Evolutionary conservation across 768 basidiomycete species (phyloP).

Genomic region (Gloeopeniophorella convolvens): DNA sequence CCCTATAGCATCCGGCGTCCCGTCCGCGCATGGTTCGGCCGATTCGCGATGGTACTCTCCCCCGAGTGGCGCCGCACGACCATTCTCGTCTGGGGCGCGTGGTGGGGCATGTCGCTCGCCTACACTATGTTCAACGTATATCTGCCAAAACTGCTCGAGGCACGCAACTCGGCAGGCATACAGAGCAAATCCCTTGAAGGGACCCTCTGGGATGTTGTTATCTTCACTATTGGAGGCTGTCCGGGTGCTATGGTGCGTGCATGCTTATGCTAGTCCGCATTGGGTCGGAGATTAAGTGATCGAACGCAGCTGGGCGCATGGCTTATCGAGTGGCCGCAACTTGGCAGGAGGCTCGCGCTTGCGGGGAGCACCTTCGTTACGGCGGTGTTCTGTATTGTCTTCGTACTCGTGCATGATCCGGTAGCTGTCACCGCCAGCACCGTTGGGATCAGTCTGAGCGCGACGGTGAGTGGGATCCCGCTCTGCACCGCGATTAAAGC

Average conservation of each 20-base stretch:
- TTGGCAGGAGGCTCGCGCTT: slow-evolving; percentile 69
- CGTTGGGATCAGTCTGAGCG: slow-evolving; percentile 70
- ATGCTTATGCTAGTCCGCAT: neutral
- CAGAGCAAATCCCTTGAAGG: slow-evolving; percentile 45
- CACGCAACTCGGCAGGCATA: slow-evolving; percentile 29
- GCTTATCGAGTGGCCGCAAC: slow-evolving; percentile 53
- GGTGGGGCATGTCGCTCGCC: slow-evolving; percentile 71
- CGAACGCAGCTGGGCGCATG: slow-evolving; percentile 69
- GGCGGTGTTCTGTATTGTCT: slow-evolving; percentile 64
- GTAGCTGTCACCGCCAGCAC: slow-evolving; percentile 60
- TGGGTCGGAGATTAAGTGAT: neutral
- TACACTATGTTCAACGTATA: slow-evolving; percentile 94
- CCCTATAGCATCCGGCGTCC: slow-evolving; percentile 54
- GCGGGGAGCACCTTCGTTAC: slow-evolving; percentile 72
- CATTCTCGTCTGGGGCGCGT: slow-evolving; percentile 69
- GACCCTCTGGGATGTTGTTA: slow-evolving; percentile 79
- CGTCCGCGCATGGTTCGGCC: slow-evolving; percentile 59
- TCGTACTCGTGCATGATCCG: slow-evolving; percentile 51
- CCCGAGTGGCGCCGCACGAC: slow-evolving; percentile 77
- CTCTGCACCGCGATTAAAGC: neutral
- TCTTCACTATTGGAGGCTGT: slow-evolving; percentile 79
- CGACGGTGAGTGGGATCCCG: slow-evolving; percentile 44
- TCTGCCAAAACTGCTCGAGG: slow-evolving; percentile 80
- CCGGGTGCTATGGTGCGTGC: slow-evolving; percentile 72
- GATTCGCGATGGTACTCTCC: slow-evolving; percentile 61